Evolutionary conservation across 306 rosid genomes (phyloP).

Genomic region (Mimosa pudica): DNA sequence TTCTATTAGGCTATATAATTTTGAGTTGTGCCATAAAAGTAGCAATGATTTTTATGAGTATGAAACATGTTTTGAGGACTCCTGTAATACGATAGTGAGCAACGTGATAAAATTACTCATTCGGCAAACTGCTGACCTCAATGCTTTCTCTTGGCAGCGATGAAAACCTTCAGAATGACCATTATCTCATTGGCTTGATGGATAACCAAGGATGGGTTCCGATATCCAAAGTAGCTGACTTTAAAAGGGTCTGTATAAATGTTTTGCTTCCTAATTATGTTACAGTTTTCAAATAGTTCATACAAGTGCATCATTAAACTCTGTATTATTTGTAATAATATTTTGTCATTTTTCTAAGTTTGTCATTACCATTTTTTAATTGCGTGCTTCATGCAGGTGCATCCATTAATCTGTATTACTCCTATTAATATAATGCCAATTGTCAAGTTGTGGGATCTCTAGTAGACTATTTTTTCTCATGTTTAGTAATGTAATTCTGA

Average conservation of each 20-base stretch:
- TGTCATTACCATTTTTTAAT: no score
- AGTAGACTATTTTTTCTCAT: background rate
- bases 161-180: slow-evolving; percentile 85
- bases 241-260: slow-evolving; percentile 75
- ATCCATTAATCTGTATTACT: no score
- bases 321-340: background rate
- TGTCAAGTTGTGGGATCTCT: slow-evolving; percentile 28
- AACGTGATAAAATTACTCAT: slow-evolving; percentile 13
- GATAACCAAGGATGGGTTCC: slow-evolving; percentile 96
- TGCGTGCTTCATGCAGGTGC: no score
- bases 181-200: slow-evolving; percentile 78
- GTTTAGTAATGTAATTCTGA: slow-evolving; percentile 2
- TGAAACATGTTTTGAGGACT: slow-evolving; percentile 9
- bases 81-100: slow-evolving; percentile 17
- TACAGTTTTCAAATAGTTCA: background rate
- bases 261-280: slow-evolving; percentile 28
- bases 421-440: background rate
- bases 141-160: slow-evolving; percentile 74
- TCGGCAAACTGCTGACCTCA: slow-evolving; percentile 45
- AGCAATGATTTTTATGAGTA: background rate
- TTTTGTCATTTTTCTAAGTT: slow-evolving; percentile 20
- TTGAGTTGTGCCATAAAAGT: background rate
- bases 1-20: background rate
- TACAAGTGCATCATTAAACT: slow-evolving; percentile 19
- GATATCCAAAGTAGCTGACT: slow-evolving; percentile 67